Conservation (phyloP, 2,329 filamentous ascomycete species). For the Colletotrichum tamarilloi region DNA sequence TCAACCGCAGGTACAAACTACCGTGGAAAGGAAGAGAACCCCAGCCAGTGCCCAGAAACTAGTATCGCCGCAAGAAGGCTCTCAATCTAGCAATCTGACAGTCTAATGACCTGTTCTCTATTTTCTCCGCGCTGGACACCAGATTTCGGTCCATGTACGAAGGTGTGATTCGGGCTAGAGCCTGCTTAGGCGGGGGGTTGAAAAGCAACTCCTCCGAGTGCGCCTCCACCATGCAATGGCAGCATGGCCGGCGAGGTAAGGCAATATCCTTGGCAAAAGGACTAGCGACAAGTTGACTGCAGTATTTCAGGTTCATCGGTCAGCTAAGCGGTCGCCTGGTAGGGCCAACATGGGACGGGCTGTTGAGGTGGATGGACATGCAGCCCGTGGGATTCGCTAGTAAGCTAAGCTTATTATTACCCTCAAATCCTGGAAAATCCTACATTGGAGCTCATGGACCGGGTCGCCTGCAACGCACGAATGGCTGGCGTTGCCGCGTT, state of each 20-base stretch:
- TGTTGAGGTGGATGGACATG: background rate
- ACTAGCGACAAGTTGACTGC: background rate
- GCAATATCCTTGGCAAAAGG: background rate
- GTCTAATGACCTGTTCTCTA: background rate
- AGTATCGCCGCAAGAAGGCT: background rate
- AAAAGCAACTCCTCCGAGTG: background rate
- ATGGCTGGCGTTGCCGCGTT: background rate
- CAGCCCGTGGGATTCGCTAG: background rate
- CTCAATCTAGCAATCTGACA: background rate
- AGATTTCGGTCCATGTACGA: background rate
- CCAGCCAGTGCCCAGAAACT: background rate
- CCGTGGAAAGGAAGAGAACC: background rate
- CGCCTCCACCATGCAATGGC: background rate
- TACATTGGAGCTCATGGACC: background rate
- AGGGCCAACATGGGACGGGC: background rate
- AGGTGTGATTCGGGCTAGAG: background rate
- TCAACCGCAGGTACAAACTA: background rate
- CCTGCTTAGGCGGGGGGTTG: background rate
- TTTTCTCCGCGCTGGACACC: background rate
- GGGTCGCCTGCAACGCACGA: background rate
- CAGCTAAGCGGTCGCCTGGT: background rate
- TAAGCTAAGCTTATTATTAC: conserved; percentile 13
- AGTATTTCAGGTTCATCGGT: background rate
- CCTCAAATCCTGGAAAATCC: background rate
- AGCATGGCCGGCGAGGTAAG: background rate